These are phyloP conservation scores for Lactarius hatsudake DNA, from an alignment of 768 basidiomycete species.

Conservation along the genomic window DNA sequence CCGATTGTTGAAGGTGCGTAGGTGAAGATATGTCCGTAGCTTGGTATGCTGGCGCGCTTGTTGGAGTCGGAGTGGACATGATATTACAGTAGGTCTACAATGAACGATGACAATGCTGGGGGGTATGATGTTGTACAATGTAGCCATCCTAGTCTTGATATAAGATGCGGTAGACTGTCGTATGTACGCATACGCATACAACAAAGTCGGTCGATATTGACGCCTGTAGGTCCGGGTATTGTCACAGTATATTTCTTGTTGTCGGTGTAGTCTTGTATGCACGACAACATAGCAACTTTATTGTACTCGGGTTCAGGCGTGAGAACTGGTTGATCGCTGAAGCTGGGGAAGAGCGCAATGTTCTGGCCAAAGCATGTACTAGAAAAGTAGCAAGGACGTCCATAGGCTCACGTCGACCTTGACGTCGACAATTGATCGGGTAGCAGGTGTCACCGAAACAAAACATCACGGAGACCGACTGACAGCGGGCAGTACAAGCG, in stretches of 20 bases:
- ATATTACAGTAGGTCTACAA: not conserved
- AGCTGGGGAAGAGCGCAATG: not conserved
- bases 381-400: not conserved
- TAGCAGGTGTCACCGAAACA: not conserved
- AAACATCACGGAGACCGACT: not conserved
- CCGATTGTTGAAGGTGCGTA: not conserved
- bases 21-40: not conserved
- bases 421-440: too few species aligned
- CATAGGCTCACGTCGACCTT: too few species aligned
- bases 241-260: too few species aligned
- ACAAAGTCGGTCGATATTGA: not conserved
- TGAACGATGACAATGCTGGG: not conserved
- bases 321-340: not conserved
- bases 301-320: not conserved
- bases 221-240: not conserved
- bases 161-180: not conserved
- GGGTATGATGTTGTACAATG: not conserved
- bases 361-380: not conserved
- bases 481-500: not conserved
- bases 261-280: not conserved
- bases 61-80: not conserved
- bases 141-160: not conserved
- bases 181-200: not conserved
- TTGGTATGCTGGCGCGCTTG: not conserved
- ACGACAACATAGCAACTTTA: not conserved